phyloP scores from a whole-genome alignment of 768 basidiomycete genomes.

The Sistotremastrum niveocremeum region DNA sequence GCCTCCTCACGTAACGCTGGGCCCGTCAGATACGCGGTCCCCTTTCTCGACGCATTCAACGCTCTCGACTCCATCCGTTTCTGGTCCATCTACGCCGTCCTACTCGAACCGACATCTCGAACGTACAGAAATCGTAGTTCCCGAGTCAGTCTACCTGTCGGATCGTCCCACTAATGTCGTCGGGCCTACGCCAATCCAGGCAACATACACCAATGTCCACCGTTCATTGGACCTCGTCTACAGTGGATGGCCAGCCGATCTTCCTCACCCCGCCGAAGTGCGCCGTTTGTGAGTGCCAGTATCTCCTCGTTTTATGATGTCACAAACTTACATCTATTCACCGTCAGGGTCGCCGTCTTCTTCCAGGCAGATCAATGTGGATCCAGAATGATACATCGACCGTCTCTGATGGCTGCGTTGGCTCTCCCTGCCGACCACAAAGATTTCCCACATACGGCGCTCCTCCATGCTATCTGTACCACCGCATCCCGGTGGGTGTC shows the following conservation, averaged over 20 bases:
- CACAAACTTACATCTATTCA: constrained; percentile 3
- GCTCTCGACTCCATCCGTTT: too few species aligned
- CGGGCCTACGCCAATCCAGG: constrained; percentile 33
- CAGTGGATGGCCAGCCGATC: constrained; percentile 75
- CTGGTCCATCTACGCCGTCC: too few species aligned
- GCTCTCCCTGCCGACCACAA: constrained; percentile 67
- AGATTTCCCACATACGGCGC: constrained; percentile 77
- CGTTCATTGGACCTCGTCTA: constrained; percentile 44
- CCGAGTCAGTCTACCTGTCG: too few species aligned
- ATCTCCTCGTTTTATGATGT: neutral
- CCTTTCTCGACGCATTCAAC: too few species aligned
- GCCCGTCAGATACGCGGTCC: too few species aligned
- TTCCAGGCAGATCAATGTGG: constrained; percentile 83
- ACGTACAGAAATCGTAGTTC: too few species aligned
- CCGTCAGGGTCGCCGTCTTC: constrained; percentile 64
- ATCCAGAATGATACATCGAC: constrained; percentile 69
- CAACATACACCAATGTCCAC: constrained; percentile 2
- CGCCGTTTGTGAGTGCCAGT: constrained; percentile 52
- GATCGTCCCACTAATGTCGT: too few species aligned
- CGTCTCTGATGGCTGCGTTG: constrained; percentile 70
- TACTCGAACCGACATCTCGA: too few species aligned
- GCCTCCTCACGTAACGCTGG: too few species aligned
- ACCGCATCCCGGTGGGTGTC: constrained; percentile 76
- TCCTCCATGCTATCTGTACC: constrained; percentile 86
- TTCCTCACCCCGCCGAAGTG: constrained; percentile 61